Percentiles rank a stretch among this genome's conserved stretches.
Conservation (phyloP, 331 rosid species). For the Quercus lobata region DNA sequence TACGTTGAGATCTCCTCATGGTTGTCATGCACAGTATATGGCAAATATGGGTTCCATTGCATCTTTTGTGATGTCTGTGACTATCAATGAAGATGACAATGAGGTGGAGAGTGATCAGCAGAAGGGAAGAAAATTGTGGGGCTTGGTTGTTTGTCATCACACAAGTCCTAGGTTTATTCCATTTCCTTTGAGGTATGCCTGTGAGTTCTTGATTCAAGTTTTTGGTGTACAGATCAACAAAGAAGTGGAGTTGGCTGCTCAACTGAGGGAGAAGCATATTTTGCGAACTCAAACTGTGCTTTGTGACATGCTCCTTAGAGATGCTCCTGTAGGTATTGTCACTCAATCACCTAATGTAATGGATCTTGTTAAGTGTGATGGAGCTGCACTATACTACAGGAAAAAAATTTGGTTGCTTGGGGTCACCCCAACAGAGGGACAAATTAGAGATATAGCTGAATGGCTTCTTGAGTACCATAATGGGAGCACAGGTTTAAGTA, state of each 20-base stretch:
- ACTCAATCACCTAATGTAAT: conserved; percentile 37
- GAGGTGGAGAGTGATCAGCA: conserved; percentile 33
- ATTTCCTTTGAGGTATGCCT: conserved; percentile 45
- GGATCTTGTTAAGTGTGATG: conserved; percentile 45
- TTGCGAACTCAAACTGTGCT: conserved; percentile 37
- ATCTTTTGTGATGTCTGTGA: conserved; percentile 43
- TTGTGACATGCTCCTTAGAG: conserved; percentile 49
- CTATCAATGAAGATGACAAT: conserved; percentile 26
- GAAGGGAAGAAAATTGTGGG: conserved; percentile 41
- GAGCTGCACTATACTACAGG: conserved; percentile 41
- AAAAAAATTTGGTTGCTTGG: conserved; percentile 38
- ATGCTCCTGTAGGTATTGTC: conserved; percentile 34
- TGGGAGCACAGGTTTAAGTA: conserved; percentile 41
- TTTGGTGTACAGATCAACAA: conserved; percentile 40
- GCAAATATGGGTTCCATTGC: conserved; percentile 39
- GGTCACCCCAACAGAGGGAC: conserved; percentile 31
- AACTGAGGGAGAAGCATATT: conserved; percentile 36
- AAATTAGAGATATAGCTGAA: conserved; percentile 27
- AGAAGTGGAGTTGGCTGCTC: conserved; percentile 43
- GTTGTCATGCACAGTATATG: conserved; percentile 44
- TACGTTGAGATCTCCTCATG: conserved; percentile 36
- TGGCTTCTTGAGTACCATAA: conserved; percentile 41
- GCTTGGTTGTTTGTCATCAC: conserved; percentile 48
- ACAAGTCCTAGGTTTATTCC: conserved; percentile 42
- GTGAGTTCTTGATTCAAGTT: conserved; percentile 51